Conservation (phyloP, 441 rosid species). For the Caryocar brasiliense region DNA sequence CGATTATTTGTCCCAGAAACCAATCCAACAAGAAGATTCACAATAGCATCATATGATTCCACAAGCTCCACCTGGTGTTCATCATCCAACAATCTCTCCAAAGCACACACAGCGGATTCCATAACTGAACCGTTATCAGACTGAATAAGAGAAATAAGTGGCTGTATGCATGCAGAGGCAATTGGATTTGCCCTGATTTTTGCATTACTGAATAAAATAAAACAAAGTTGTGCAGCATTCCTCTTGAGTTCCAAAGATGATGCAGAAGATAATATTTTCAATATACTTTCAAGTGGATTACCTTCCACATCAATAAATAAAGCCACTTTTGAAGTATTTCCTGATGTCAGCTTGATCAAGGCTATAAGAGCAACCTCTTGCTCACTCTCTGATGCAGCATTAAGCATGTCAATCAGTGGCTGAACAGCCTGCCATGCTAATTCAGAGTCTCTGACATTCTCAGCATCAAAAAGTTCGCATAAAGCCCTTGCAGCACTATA, state of each 20-base stretch:
- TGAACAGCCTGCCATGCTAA: conserved; percentile 62
- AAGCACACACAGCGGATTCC: conserved; percentile 67
- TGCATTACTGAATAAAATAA: conserved; percentile 39
- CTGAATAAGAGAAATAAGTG: conserved; percentile 53
- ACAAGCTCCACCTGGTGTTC: conserved; percentile 51
- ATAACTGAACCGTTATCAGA: conserved; percentile 32
- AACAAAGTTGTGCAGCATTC: conserved; percentile 60
- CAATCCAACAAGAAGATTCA: conserved; percentile 56
- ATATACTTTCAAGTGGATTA: conserved; percentile 50
- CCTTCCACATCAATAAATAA: conserved; percentile 49
- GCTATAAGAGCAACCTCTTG: conserved; percentile 59
- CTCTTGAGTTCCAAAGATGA: conserved; percentile 61
- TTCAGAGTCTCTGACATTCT: conserved; percentile 64
- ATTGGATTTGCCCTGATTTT: conserved; percentile 43
- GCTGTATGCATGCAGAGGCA: conserved; percentile 50
- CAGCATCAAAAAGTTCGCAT: conserved; percentile 55
- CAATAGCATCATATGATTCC: conserved; percentile 34
- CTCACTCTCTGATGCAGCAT: conserved; percentile 58
- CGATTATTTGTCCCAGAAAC: conserved; percentile 48
- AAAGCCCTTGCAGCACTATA: conserved; percentile 73
- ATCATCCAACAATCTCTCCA: conserved; percentile 64
- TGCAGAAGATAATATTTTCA: conserved; percentile 49
- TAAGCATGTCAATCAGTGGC: conserved; percentile 75
- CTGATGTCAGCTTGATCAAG: conserved; percentile 56
- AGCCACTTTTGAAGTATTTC: conserved; percentile 38